phyloP scores from a whole-genome alignment of 352 stramenopile genomes.

The Pythium phragmitis region DNA sequence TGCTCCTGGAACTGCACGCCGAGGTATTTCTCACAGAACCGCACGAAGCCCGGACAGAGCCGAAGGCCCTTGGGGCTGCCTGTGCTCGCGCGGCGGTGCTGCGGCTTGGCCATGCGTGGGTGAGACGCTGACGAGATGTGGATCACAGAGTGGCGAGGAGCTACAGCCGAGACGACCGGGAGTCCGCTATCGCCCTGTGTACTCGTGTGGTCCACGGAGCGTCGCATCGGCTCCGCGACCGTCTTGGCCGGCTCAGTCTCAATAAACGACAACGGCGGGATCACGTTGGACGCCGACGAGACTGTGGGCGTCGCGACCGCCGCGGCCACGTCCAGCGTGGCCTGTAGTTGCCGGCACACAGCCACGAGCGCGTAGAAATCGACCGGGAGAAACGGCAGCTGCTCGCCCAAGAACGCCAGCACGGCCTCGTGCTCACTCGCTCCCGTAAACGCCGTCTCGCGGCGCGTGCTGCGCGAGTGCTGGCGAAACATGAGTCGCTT shows the following conservation, averaged over 20 bases:
- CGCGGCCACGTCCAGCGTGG: constrained; percentile 38
- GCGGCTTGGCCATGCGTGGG: constrained; percentile 12
- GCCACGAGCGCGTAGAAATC: constrained; percentile 76
- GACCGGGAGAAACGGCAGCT: constrained; percentile 72
- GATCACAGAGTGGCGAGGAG: constrained; percentile 4
- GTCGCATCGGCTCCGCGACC: neutral
- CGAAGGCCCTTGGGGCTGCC: constrained; percentile 36
- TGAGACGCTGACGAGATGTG: neutral
- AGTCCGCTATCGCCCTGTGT: constrained; percentile 10
- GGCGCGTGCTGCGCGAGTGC: constrained; percentile 61
- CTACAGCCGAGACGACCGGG: neutral
- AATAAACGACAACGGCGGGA: neutral
- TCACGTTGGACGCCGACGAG: constrained; percentile 19
- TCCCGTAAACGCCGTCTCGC: constrained; percentile 51
- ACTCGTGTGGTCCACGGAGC: constrained; percentile 16
- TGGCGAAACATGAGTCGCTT: constrained; percentile 61
- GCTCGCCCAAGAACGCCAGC: constrained; percentile 45
- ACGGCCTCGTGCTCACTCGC: constrained; percentile 60
- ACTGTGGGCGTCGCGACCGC: constrained; percentile 21
- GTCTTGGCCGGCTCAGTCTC: neutral
- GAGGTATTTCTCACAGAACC: constrained; percentile 70
- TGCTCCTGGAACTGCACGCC: constrained; percentile 25
- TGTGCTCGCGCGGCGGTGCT: constrained; percentile 20
- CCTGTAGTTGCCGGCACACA: constrained; percentile 56
- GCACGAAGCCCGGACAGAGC: constrained; percentile 66